phyloP scores from a whole-genome alignment of 169 alveolate genomes.

The Babesia bigemina region DNA sequence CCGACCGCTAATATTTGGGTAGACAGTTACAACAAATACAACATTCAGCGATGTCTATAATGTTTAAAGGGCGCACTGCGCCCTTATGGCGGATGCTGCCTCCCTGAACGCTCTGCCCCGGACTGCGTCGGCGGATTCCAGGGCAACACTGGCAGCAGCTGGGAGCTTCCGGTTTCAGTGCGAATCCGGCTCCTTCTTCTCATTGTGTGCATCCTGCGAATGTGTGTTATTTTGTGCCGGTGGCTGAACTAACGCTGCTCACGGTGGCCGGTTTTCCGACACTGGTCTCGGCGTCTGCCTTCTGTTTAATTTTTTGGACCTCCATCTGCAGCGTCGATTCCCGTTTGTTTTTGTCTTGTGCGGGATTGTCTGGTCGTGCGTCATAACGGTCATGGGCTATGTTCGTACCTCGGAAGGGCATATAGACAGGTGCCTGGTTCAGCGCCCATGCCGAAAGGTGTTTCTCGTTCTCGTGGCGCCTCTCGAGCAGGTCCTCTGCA shows the following conservation, averaged over 20 bases:
- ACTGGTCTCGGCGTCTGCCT: slow-evolving; percentile 28
- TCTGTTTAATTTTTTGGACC: slow-evolving; percentile 25
- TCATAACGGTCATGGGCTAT: not conserved
- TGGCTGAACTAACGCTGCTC: not conserved
- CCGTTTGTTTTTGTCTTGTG: slow-evolving; percentile 18
- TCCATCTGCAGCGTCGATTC: slow-evolving; percentile 44
- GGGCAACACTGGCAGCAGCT: too few relatives aligned
- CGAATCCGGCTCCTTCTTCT: too few relatives aligned
- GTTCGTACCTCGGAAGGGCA: slow-evolving; percentile 66
- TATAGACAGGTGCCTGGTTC: slow-evolving; percentile 68
- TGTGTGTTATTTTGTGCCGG: too few relatives aligned
- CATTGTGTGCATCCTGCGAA: too few relatives aligned
- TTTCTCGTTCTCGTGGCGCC: slow-evolving; percentile 56
- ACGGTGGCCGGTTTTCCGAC: slow-evolving; percentile 6
- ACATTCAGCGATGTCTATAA: too few relatives aligned
- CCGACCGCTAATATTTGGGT: too few relatives aligned
- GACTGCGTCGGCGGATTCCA: too few relatives aligned
- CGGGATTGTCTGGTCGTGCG: slow-evolving; percentile 25
- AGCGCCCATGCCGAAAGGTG: slow-evolving; percentile 72
- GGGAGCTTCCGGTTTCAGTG: too few relatives aligned
- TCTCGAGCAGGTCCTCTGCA: slow-evolving; percentile 66
- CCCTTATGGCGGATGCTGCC: too few relatives aligned
- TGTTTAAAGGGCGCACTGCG: too few relatives aligned
- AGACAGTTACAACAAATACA: too few relatives aligned
- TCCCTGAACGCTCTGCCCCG: too few relatives aligned